Conservation (phyloP, 2,329 filamentous ascomycete species). For the Didymella keratinophila region DNA sequence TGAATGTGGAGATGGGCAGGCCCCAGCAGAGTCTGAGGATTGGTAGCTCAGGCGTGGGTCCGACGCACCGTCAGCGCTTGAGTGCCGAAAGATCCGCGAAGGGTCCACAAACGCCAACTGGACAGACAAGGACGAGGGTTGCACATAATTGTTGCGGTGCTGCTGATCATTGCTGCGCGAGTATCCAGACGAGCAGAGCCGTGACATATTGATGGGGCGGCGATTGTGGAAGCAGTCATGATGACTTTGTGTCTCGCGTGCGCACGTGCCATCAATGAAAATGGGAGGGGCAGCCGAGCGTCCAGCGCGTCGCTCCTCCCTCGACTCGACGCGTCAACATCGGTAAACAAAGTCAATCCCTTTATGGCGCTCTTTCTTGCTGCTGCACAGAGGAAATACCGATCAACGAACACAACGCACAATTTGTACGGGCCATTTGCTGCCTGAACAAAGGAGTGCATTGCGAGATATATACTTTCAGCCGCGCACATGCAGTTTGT, state of each 20-base stretch:
- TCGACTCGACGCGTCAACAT: slow-evolving; percentile 1
- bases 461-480: not conserved
- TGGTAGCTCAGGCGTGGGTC: slow-evolving; percentile 27
- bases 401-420: not conserved
- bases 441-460: not conserved
- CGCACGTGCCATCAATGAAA: slow-evolving; percentile 10
- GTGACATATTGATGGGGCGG: not conserved
- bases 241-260: not conserved
- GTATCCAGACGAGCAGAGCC: not conserved
- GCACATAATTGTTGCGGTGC: not conserved
- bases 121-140: not conserved
- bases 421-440: not conserved
- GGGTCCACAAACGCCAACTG: not conserved
- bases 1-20: slow-evolving; percentile 16
- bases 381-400: not conserved
- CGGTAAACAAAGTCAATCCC: not conserved
- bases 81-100: slow-evolving; percentile 29
- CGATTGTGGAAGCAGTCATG: not conserved
- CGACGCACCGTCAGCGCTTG: slow-evolving; percentile 23
- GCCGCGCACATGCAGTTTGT: not conserved
- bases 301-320: not conserved
- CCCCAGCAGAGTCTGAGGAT: slow-evolving; percentile 21
- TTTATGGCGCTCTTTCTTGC: not conserved
- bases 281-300: slow-evolving; percentile 2
- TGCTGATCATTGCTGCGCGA: not conserved